Evolutionary conservation across 2,329 filamentous ascomycete genomes (phyloP).

Genomic region (Fusarium albosuccineum): DNA sequence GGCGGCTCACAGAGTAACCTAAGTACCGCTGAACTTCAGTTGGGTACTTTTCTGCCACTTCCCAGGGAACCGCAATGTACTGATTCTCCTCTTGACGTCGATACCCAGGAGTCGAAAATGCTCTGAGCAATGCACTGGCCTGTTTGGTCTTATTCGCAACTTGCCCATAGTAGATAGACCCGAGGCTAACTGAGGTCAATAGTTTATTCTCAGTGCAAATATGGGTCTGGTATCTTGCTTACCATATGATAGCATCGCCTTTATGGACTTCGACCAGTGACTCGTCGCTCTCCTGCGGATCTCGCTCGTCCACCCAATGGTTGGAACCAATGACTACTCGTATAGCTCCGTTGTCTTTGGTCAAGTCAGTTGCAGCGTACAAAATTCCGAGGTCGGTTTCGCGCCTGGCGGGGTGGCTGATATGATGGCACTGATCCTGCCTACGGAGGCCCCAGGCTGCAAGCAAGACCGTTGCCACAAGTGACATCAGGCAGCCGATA

Average conservation of each 20-base stretch:
- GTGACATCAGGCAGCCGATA: conserved; percentile 50
- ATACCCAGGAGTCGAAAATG: conserved; percentile 12
- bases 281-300: conserved; percentile 3
- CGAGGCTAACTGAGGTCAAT: neutral
- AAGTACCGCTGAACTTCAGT: neutral
- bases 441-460: conserved; percentile 26
- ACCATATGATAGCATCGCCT: conserved; percentile 13
- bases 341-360: conserved; percentile 2
- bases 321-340: conserved; percentile 4
- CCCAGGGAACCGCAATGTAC: conserved; percentile 13
- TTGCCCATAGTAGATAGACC: conserved; percentile 13
- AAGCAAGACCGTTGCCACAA: conserved; percentile 41
- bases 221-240: neutral
- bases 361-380: neutral
- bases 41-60: conserved; percentile 6
- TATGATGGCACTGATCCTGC: conserved; percentile 13
- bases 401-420: conserved; percentile 6
- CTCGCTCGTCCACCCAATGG: conserved; percentile 1
- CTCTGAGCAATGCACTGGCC: neutral
- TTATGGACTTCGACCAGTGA: conserved; percentile 8
- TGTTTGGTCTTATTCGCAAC: neutral
- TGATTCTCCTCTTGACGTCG: conserved; percentile 18
- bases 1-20: conserved; percentile 14
- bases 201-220: no score
- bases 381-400: conserved; percentile 11